Conservation (phyloP, 352 stramenopile genomes). For the Ophiocytium majus region DNA sequence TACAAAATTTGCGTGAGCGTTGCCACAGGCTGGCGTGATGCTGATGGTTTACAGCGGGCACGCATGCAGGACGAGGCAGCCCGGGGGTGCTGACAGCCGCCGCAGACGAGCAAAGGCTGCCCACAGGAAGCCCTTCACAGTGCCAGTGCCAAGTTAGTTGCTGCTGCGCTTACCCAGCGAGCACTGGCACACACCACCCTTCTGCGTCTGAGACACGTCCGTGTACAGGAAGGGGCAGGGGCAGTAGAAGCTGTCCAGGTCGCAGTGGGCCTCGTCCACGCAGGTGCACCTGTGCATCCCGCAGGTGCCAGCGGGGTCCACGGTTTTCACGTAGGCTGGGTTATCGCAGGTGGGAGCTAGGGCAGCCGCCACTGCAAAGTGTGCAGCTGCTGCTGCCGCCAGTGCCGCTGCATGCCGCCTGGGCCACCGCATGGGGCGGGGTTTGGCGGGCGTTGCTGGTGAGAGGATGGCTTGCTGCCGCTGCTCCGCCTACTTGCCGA, state of each 20-base stretch:
- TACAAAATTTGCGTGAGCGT: no score
- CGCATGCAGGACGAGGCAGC: no score
- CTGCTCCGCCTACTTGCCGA: neutral
- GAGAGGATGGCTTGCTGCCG: neutral
- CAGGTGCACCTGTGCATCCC: neutral
- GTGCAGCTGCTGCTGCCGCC: neutral
- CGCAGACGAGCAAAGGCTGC: no score
- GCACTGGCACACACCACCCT: neutral
- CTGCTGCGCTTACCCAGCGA: neutral
- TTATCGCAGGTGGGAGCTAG: neutral
- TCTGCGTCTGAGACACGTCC: neutral
- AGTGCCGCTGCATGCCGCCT: neutral
- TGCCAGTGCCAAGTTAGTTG: no score
- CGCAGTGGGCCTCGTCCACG: neutral
- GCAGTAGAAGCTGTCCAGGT: neutral
- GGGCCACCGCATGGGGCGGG: neutral
- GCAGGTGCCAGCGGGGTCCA: neutral
- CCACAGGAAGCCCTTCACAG: no score
- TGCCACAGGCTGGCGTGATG: no score
- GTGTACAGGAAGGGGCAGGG: slow-evolving; percentile 12
- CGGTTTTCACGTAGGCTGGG: neutral
- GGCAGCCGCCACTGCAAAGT: no score
- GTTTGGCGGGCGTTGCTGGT: no score
- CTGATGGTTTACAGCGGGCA: no score
- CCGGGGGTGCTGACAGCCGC: no score